Evolutionary conservation across 78 protist species (phyloP).

Genomic region (Dictyostelium firmibasis): DNA sequence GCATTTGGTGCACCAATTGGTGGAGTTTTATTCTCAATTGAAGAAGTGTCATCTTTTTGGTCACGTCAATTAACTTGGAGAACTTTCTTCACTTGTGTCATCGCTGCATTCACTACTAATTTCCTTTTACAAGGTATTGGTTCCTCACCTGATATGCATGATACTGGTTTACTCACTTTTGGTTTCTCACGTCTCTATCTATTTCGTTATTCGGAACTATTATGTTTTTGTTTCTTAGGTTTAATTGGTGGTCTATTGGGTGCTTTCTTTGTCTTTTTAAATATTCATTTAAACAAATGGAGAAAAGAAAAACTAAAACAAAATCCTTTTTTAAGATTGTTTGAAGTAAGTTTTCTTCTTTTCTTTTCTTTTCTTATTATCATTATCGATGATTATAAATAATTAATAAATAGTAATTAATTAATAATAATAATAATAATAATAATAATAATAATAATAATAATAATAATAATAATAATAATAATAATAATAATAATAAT

Average conservation of each 20-base stretch:
- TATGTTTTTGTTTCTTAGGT: constrained; percentile 69
- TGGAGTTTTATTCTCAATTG: constrained; percentile 94
- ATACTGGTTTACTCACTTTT: constrained; percentile 86
- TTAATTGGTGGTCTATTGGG: constrained; percentile 71
- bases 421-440: too few relatives aligned
- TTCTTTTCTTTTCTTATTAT: background rate
- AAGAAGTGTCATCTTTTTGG: constrained; percentile 92
- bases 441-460: too few relatives aligned
- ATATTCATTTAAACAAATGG: constrained; percentile 82
- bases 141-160: constrained; percentile 66
- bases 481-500: too few relatives aligned
- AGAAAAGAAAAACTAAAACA: constrained; percentile 43
- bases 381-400: background rate
- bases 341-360: background rate
- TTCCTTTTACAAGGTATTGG: constrained; percentile 62
- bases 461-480: too few relatives aligned
- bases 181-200: constrained; percentile 75
- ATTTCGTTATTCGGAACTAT: constrained; percentile 61
- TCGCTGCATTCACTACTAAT: constrained; percentile 81
- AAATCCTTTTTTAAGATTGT: background rate
- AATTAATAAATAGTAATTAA: too few relatives aligned
- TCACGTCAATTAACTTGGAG: constrained; percentile 92
- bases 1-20: constrained; percentile 98
- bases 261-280: constrained; percentile 64
- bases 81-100: constrained; percentile 87